Conservation (phyloP, 108 stramenopile species). For the Skeletonema potamos region DNA sequence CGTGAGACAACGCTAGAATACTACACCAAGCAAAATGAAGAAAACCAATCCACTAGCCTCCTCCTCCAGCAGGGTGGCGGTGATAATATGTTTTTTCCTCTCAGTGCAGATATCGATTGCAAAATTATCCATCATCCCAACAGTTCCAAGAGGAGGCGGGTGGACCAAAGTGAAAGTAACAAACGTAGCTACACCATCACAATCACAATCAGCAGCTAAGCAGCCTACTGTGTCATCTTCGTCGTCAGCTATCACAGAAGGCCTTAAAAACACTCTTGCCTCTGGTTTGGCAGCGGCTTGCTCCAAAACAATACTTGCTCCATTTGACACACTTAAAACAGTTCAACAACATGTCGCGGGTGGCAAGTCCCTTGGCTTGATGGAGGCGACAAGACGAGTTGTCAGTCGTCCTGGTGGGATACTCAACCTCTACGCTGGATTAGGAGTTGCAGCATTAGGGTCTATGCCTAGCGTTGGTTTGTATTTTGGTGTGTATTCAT, state of each 20-base stretch:
- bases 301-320: slow-evolving; percentile 85
- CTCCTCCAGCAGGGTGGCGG: background rate
- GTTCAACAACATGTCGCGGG: slow-evolving; percentile 75
- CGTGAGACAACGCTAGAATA: background rate
- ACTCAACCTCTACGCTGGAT: slow-evolving; percentile 80
- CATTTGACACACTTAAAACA: slow-evolving; percentile 95
- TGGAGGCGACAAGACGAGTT: slow-evolving; percentile 63
- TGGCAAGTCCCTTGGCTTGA: slow-evolving; percentile 45
- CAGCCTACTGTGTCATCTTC: background rate
- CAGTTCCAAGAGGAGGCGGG: slow-evolving; percentile 1
- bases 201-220: background rate
- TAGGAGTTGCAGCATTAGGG: slow-evolving; percentile 81
- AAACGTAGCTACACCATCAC: slow-evolving; percentile 11
- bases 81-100: background rate
- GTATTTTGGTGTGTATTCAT: slow-evolving; percentile 90
- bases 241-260: slow-evolving; percentile 59
- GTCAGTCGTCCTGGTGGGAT: slow-evolving; percentile 72
- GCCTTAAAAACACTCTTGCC: slow-evolving; percentile 86
- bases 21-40: background rate
- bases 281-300: slow-evolving; percentile 87
- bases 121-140: background rate
- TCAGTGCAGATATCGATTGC: background rate
- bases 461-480: slow-evolving; percentile 85
- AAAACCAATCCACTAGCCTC: background rate
- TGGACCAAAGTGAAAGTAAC: background rate